A percentile compares a stretch with the other conserved stretches of the same genome.
phyloP scores from a whole-genome alignment of 2,329 filamentous ascomycete genomes.

The Apiospora aurea region DNA sequence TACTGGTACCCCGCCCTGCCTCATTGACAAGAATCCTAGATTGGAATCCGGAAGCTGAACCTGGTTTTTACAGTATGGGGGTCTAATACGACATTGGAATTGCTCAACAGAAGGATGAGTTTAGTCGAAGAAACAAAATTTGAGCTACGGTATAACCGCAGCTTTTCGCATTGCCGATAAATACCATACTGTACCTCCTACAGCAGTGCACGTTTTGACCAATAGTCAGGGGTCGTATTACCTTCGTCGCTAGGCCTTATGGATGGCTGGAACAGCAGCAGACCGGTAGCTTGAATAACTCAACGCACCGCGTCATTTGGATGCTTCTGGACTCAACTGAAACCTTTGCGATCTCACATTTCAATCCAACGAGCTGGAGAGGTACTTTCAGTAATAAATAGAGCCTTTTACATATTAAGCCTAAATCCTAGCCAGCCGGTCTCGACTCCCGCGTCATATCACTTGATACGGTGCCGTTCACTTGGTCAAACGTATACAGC shows the following conservation, averaged over 20 bases:
- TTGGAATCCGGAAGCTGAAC: conserved; percentile 7
- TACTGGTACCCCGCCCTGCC: not conserved
- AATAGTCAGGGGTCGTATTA: not conserved
- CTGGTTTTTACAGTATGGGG: conserved; percentile 1
- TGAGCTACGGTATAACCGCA: not conserved
- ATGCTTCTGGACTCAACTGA: not conserved
- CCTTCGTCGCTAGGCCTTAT: not conserved
- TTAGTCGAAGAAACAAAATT: conserved; percentile 4
- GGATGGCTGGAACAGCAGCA: not conserved
- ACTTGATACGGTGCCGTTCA: not conserved
- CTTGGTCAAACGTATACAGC: not conserved
- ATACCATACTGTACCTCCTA: not conserved
- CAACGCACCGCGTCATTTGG: conserved; percentile 1
- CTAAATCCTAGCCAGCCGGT: not conserved
- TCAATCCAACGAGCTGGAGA: not conserved
- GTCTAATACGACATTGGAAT: not conserved
- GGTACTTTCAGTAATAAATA: not conserved
- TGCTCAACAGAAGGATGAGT: not conserved
- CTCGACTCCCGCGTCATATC: not conserved
- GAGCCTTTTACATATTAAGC: not conserved
- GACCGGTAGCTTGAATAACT: not conserved
- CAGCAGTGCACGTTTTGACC: not conserved
- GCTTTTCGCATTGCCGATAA: conserved; percentile 1
- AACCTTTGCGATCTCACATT: not conserved
- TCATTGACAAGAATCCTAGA: conserved; percentile 9